Evolutionary conservation across 139 green algal species (phyloP).

Genomic region (Medakamo hakoo): DNA sequence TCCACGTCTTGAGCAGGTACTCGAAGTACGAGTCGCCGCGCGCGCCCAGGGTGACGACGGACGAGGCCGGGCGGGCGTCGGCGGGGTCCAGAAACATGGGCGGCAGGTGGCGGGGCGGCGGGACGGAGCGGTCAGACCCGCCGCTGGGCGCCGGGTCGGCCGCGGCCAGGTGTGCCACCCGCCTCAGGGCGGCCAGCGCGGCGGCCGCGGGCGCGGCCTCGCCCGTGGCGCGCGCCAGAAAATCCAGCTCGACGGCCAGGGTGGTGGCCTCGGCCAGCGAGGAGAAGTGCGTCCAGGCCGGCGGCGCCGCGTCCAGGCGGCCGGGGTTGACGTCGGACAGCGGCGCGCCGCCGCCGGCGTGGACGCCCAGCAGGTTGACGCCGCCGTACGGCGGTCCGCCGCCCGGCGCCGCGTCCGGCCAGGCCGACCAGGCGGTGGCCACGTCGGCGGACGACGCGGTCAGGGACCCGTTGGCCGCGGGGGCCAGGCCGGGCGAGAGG

Average conservation of each 20-base stretch:
- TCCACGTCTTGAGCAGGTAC: constrained; percentile 76
- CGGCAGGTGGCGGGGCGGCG: too few species aligned
- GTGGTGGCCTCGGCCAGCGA: constrained; percentile 57
- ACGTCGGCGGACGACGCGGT: too few species aligned
- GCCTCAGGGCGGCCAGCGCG: background rate
- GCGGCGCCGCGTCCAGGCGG: constrained; percentile 1
- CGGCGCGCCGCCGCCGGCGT: background rate
- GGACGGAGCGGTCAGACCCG: too few species aligned
- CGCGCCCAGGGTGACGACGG: constrained; percentile 17
- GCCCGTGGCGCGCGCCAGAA: constrained; percentile 32
- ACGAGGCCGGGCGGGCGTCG: too few species aligned
- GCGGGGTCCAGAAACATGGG: constrained; percentile 13
- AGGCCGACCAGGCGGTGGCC: too few species aligned
- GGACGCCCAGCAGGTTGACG: constrained; percentile 29
- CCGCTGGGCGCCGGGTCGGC: background rate
- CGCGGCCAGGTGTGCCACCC: constrained; percentile 8
- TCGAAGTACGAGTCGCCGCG: constrained; percentile 50
- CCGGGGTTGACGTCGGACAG: background rate
- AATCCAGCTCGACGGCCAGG: constrained; percentile 62
- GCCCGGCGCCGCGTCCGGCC: background rate
- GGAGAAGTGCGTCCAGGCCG: constrained; percentile 18
- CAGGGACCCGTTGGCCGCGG: background rate
- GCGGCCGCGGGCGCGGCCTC: constrained; percentile 4
- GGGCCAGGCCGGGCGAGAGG: constrained; percentile 23
- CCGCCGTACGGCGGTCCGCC: constrained; percentile 31